Percentiles rank a stretch among this genome's conserved stretches.
phyloP scores from a whole-genome alignment of 495 filamentous ascomycete species.

The Hapsidospora chrysogenum region DNA sequence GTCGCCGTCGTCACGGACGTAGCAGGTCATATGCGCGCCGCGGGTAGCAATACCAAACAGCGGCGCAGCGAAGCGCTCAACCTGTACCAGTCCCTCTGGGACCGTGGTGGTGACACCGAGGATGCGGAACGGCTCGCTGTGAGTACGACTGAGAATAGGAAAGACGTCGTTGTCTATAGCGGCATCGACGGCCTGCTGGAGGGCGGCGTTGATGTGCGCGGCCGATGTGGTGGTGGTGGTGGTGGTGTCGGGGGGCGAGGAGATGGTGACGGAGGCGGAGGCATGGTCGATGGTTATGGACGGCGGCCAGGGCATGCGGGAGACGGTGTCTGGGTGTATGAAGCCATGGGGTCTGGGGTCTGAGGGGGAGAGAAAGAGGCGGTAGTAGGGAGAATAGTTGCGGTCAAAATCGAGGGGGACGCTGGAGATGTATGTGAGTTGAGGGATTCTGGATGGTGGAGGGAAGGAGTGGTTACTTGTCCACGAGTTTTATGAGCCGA shows the following conservation, averaged over 20 bases:
- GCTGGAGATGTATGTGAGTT: background rate
- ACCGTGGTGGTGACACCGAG: constrained; percentile 21
- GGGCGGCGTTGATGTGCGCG: constrained; percentile 9
- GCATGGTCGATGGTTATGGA: constrained; percentile 18
- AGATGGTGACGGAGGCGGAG: constrained; percentile 13
- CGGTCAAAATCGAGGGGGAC: constrained; percentile 5
- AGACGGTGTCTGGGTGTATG: constrained; percentile 20
- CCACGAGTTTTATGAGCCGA: no score
- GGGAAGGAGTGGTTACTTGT: background rate
- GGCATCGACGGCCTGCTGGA: constrained; percentile 17
- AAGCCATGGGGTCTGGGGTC: constrained; percentile 24
- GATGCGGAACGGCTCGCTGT: constrained; percentile 31
- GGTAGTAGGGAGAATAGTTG: constrained; percentile 10
- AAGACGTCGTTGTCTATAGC: constrained; percentile 21
- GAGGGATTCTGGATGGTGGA: no score
- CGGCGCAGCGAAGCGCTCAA: constrained; percentile 29
- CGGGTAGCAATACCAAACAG: constrained; percentile 33
- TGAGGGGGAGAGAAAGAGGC: constrained; percentile 12
- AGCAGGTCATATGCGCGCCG: constrained; percentile 34
- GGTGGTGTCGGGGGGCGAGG: constrained; percentile 10
- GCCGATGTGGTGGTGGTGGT: constrained; percentile 6
- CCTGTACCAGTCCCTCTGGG: constrained; percentile 4
- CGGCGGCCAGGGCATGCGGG: constrained; percentile 27
- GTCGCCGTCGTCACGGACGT: constrained; percentile 11
- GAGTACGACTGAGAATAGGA: constrained; percentile 17